Evolutionary conservation across 345 rosid species (phyloP).

Genomic region (Moricandia arvensis): DNA sequence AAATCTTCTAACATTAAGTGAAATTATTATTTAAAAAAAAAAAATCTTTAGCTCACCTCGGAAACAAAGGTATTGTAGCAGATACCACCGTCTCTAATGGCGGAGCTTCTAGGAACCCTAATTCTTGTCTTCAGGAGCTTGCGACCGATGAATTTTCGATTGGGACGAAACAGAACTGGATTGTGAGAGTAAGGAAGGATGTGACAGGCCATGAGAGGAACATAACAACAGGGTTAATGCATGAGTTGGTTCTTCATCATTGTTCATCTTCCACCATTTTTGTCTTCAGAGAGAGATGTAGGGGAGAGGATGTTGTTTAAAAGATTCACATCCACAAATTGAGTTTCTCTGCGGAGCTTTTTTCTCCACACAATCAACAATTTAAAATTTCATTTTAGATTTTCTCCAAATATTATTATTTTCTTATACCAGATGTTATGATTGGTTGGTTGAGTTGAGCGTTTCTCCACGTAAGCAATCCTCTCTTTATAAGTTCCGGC

Average conservation of each 20-base stretch:
- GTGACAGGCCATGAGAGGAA: slow-evolving; percentile 74
- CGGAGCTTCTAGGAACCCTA: slow-evolving; percentile 36
- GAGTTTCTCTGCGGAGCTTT: background rate
- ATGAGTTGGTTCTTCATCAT: slow-evolving; percentile 47
- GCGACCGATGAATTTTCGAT: slow-evolving; percentile 19
- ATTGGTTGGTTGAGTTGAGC: no score
- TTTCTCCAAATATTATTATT: background rate
- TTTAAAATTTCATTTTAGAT: background rate
- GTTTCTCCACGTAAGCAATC: no score
- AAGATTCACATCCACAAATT: slow-evolving; percentile 23
- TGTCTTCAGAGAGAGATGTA: slow-evolving; percentile 21
- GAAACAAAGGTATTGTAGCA: slow-evolving; percentile 58
- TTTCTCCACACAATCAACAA: slow-evolving; percentile 39
- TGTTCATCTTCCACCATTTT: slow-evolving; percentile 50
- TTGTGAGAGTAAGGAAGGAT: slow-evolving; percentile 38
- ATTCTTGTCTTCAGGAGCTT: slow-evolving; percentile 34
- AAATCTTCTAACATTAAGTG: background rate
- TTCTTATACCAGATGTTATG: no score
- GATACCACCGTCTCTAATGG: slow-evolving; percentile 32
- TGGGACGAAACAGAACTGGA: slow-evolving; percentile 43
- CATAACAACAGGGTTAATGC: slow-evolving; percentile 42
- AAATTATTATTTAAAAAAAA: background rate
- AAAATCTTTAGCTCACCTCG: slow-evolving; percentile 45
- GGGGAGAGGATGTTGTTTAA: slow-evolving; percentile 27
- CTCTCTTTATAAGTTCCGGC: no score